phyloP scores from a whole-genome alignment of 495 filamentous ascomycete species.

The Podospora fimiseda region DNA sequence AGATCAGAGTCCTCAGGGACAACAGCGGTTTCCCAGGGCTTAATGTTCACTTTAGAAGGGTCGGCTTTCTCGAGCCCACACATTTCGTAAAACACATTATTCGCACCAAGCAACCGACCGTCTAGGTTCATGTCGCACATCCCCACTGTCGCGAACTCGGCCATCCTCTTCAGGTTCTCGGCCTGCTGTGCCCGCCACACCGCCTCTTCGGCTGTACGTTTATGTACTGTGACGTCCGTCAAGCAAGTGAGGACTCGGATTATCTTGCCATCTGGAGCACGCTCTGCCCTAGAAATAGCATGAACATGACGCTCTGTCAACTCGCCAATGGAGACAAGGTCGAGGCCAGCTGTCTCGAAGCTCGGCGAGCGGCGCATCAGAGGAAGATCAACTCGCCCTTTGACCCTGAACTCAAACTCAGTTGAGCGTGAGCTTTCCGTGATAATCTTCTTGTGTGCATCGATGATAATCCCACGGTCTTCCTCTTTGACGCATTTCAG shows the following conservation, averaged over 20 bases:
- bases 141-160: constrained; percentile 41
- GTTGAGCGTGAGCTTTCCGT: constrained; percentile 24
- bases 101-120: constrained; percentile 35
- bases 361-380: constrained; percentile 34
- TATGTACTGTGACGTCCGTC: constrained; percentile 41
- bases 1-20: constrained; percentile 21
- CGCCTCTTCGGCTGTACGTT: constrained; percentile 36
- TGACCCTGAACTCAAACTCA: constrained; percentile 38
- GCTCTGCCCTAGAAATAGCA: constrained; percentile 37
- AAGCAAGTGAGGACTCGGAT: constrained; percentile 38
- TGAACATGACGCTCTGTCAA: constrained; percentile 32
- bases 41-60: constrained; percentile 20
- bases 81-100: constrained; percentile 42
- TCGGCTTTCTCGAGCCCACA: constrained; percentile 33
- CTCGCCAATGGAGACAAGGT: constrained; percentile 26
- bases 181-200: constrained; percentile 39
- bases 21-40: constrained; percentile 35
- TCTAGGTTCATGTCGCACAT: constrained; percentile 44
- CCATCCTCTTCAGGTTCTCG: constrained; percentile 44
- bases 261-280: constrained; percentile 29
- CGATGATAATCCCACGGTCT: constrained; percentile 27
- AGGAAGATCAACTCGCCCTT: constrained; percentile 19
- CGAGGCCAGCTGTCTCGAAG: constrained; percentile 36
- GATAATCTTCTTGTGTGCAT: constrained; percentile 32
- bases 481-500: constrained; percentile 36